Base-by-base conservation (phyloP, 768 basidiomycete genomes). In the Tephrocybe sp. region DNA sequence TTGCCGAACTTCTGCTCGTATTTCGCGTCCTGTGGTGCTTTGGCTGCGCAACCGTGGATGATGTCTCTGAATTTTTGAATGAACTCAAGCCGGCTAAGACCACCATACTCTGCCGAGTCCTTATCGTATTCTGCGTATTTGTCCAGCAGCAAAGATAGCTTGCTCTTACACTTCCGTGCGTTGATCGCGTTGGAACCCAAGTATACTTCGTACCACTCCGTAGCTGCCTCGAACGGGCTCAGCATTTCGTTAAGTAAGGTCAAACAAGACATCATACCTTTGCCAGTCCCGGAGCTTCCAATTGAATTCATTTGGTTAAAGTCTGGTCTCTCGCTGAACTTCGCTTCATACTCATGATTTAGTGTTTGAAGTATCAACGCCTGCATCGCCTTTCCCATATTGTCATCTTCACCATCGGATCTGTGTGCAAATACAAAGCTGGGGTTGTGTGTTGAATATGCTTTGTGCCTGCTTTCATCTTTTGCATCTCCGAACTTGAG, bases 151-250 rank as follows among this genome's bases (percentile, higher is more conserved):
- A n/a, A n/a, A n/a, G n/a, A n/a, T n/a, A n/a, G n/a, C n/a, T n/a
- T n/a, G n/a, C n/a, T n/a, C n/a, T n/a, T n/a, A n/a, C n/a, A n/a
- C n/a, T n/a, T n/a, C n/a, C n/a, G n/a, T n/a, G n/a, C n/a, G n/a
- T n/a, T n/a, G n/a, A n/a, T n/a, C n/a, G n/a, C n/a, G n/a, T n/a
- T n/a, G n/a, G n/a, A n/a, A n/a, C 45, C 45, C 17, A 46, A 34
- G 18, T 46, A 46, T 12, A 46, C 37, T 25, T 46, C 33, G n/a
- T 46, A 46, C 45, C 45, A 46, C 34, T 46, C 45, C 3, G 45
- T 30, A 7, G 15, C 45, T 46, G 32, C 24, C 34, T n/a, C n/a
- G n/a, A n/a, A 15, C 17, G 24, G 12, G 24, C 15, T 46, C 23
- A 25, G 34, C n/a, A 4, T 15, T 23, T 18, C 17, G 21, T 24